Evolutionary conservation across 192 early-diverging fungal genomes (phyloP).

Genomic region (Coemansia guatemalensis): DNA sequence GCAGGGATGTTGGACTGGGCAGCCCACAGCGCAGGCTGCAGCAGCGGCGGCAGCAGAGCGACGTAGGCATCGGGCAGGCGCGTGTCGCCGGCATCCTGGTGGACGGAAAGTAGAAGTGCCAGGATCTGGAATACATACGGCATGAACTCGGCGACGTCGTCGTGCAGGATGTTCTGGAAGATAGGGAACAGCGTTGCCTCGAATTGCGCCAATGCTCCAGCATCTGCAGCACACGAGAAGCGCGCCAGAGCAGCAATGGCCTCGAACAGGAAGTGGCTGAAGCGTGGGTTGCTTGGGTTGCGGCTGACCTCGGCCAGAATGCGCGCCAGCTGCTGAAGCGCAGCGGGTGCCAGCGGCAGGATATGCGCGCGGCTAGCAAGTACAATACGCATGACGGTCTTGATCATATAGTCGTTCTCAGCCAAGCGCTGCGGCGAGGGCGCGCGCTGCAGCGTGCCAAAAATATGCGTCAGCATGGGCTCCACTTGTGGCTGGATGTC

Average conservation of each 20-base stretch:
- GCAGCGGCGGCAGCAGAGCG: conserved; percentile 69
- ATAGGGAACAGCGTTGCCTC: conserved; percentile 84
- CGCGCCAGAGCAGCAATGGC: conserved; percentile 82
- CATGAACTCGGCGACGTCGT: conserved; percentile 88
- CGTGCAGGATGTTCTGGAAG: conserved; percentile 84
- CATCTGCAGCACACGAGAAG: conserved; percentile 76
- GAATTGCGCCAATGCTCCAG: conserved; percentile 70
- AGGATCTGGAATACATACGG: conserved; percentile 98
- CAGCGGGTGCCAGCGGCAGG: conserved; percentile 64
- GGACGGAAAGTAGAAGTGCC: conserved; percentile 80
- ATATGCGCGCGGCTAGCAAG: conserved; percentile 74
- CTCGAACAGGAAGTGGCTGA: conserved; percentile 98
- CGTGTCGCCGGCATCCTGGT: conserved; percentile 49
- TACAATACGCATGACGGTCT: conserved; percentile 84
- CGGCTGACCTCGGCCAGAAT: conserved; percentile 82
- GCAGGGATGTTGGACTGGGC: conserved; percentile 91
- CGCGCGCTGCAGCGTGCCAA: conserved; percentile 72
- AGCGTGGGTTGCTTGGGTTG: conserved; percentile 97
- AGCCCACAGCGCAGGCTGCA: conserved; percentile 88
- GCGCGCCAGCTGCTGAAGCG: conserved; percentile 72
- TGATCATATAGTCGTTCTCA: conserved; percentile 97
- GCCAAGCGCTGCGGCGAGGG: conserved; percentile 89
- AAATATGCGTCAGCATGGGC: conserved; percentile 69
- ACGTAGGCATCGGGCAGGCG: conserved; percentile 74
- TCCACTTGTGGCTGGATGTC: conserved; percentile 74